Conservation (phyloP, 1,284 basidiomycete genomes). For the Cutaneotrichosporon dermatis region DNA sequence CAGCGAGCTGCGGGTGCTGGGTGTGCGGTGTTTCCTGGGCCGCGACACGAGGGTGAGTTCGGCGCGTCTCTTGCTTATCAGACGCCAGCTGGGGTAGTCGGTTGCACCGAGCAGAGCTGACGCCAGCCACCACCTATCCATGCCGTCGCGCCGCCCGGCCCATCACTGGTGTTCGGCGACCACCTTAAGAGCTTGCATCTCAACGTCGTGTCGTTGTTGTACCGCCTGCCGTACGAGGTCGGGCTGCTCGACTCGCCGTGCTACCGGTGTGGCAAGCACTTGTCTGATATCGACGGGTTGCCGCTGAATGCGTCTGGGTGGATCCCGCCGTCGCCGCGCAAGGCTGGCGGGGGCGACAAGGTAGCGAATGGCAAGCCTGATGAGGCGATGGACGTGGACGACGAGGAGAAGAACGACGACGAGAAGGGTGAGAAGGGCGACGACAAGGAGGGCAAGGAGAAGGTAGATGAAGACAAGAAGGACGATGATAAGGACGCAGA, state of each 20-base stretch:
- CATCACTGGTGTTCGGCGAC: slow-evolving; percentile 6
- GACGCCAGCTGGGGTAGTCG: no score
- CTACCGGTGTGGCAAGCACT: slow-evolving; percentile 9
- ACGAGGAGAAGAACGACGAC: background rate
- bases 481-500: slow-evolving; percentile 3
- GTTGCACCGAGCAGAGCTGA: background rate
- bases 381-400: slow-evolving; percentile 1
- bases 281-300: slow-evolving; percentile 14
- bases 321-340: background rate
- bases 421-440: background rate
- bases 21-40: slow-evolving; percentile 8
- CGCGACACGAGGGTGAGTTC: slow-evolving; percentile 9
- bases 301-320: slow-evolving; percentile 9
- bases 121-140: slow-evolving; percentile 19
- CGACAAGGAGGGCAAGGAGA: slow-evolving; percentile 36
- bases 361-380: background rate
- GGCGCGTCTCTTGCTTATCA: no score
- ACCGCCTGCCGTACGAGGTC: slow-evolving; percentile 8
- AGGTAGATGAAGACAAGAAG: background rate
- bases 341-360: background rate
- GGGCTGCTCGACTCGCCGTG: slow-evolving; percentile 6
- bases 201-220: slow-evolving; percentile 10
- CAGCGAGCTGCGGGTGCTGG: slow-evolving; percentile 3
- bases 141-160: slow-evolving; percentile 14
- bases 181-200: slow-evolving; percentile 11